Evolutionary conservation across 352 stramenopile species (phyloP).

Genomic region (Pythium myriotylum): DNA sequence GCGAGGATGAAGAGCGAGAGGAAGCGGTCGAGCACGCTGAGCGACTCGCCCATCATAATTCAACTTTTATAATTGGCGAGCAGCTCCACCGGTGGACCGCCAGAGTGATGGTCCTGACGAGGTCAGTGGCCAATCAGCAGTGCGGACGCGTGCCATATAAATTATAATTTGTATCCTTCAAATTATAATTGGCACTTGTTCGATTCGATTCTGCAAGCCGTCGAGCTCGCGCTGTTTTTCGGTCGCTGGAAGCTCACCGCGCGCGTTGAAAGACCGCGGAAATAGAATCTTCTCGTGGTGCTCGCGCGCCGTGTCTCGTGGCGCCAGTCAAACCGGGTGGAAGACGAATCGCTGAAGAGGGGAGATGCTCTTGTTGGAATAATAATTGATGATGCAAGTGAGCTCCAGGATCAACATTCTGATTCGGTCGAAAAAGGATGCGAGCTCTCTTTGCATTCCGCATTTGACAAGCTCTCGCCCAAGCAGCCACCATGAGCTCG

Average conservation of each 20-base stretch:
- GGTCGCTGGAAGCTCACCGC: neutral
- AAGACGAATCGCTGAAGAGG: too few relatives aligned
- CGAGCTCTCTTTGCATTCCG: neutral
- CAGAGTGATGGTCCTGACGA: neutral
- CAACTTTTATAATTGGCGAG: neutral
- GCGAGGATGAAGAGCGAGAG: constrained; percentile 56
- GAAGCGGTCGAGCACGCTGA: constrained; percentile 47
- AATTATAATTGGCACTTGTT: too few relatives aligned
- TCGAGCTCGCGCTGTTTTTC: too few relatives aligned
- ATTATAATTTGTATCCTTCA: constrained; percentile 6
- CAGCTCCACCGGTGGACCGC: too few relatives aligned
- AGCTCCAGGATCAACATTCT: constrained; percentile 2
- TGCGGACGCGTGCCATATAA: neutral
- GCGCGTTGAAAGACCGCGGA: neutral
- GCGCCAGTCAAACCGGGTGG: too few relatives aligned
- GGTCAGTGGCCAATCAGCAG: constrained; percentile 13
- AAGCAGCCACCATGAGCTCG: constrained; percentile 2
- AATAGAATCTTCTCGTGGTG: too few relatives aligned
- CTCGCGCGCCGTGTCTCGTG: too few relatives aligned
- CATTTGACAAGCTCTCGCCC: neutral
- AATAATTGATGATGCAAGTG: neutral
- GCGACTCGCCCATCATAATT: neutral
- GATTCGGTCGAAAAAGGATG: neutral
- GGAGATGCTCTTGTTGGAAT: too few relatives aligned
- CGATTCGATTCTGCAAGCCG: too few relatives aligned